phyloP scores from a whole-genome alignment of 1,284 basidiomycete genomes.

The Ganoderma leucocontextum region DNA sequence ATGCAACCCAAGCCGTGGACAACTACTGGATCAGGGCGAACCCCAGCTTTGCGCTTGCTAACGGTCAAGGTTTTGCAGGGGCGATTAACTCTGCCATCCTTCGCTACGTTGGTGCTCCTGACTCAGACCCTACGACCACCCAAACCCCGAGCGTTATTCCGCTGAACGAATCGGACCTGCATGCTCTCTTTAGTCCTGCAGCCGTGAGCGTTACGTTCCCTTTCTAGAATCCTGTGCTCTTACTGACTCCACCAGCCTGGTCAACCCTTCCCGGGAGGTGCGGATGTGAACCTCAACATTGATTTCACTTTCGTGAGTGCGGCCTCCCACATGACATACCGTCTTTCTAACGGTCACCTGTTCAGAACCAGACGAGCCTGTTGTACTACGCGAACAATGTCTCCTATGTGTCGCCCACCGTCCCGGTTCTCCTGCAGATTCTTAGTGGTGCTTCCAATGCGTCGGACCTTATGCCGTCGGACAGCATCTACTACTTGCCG shows the following conservation, averaged over 20 bases:
- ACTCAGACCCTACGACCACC: slow-evolving; percentile 50
- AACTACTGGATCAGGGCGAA: slow-evolving; percentile 37
- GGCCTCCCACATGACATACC: not conserved
- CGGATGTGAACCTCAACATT: slow-evolving; percentile 40
- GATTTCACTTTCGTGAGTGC: slow-evolving; percentile 23
- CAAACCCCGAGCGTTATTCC: slow-evolving; percentile 23
- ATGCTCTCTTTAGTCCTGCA: slow-evolving; percentile 20
- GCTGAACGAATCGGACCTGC: slow-evolving; percentile 44
- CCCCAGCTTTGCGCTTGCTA: slow-evolving; percentile 40
- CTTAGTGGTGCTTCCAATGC: slow-evolving; percentile 43
- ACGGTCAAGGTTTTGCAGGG: slow-evolving; percentile 42
- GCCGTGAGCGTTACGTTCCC: slow-evolving; percentile 17
- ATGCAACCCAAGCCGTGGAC: slow-evolving; percentile 28
- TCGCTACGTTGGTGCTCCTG: slow-evolving; percentile 56
- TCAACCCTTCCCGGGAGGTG: slow-evolving; percentile 35
- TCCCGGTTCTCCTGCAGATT: slow-evolving; percentile 49
- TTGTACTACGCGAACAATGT: slow-evolving; percentile 37
- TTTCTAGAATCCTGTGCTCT: not conserved
- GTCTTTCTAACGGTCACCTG: not conserved
- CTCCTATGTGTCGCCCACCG: slow-evolving; percentile 37
- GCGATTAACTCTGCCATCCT: slow-evolving; percentile 62
- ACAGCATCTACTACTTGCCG: slow-evolving; percentile 43
- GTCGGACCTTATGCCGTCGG: slow-evolving; percentile 41
- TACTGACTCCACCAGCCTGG: slow-evolving; percentile 38
- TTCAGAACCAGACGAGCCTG: slow-evolving; percentile 33